Evolutionary conservation across 176 grass and related monocot genomes (phyloP).

Genomic region (Avena sativa): DNA sequence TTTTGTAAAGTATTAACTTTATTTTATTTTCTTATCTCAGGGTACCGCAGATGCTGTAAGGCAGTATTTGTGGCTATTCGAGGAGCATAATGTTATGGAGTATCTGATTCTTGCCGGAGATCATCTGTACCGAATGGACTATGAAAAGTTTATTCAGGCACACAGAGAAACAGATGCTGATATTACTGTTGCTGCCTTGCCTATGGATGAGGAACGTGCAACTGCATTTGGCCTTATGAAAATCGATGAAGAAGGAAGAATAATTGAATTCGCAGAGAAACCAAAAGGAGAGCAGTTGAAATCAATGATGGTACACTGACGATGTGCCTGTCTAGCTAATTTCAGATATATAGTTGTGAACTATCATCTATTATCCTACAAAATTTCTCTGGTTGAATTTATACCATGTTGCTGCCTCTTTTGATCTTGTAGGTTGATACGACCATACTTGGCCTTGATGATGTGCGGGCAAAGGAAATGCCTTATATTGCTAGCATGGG

Average conservation of each 20-base stretch:
- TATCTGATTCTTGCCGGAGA: constrained; percentile 91
- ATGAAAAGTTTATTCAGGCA: constrained; percentile 95
- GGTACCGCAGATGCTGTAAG: constrained; percentile 96
- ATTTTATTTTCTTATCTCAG: constrained; percentile 49
- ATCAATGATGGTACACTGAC: constrained; percentile 82
- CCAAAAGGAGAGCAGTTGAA: constrained; percentile 91
- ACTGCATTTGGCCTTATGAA: constrained; percentile 98
- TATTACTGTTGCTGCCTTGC: constrained; percentile 87
- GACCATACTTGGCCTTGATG: constrained; percentile 86
- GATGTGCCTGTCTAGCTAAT: constrained; percentile 27
- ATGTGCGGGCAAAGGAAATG: constrained; percentile 81
- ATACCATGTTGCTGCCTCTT: constrained; percentile 31
- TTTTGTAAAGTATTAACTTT: constrained; percentile 35
- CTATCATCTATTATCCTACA: constrained; percentile 19
- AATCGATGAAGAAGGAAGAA: constrained; percentile 91
- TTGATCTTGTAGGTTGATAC: constrained; percentile 81
- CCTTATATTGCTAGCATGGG: constrained; percentile 99
- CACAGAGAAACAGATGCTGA: constrained; percentile 94
- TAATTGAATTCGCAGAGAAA: constrained; percentile 90
- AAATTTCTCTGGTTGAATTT: constrained; percentile 35
- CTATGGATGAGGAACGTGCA: constrained; percentile 91
- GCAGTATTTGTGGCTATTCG: constrained; percentile 95
- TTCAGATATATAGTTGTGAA: constrained; percentile 35
- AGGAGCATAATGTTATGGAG: constrained; percentile 98
- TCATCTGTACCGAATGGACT: constrained; percentile 97